Conservation (phyloP, 345 rosid genomes). For the Schrenkiella parvula region DNA sequence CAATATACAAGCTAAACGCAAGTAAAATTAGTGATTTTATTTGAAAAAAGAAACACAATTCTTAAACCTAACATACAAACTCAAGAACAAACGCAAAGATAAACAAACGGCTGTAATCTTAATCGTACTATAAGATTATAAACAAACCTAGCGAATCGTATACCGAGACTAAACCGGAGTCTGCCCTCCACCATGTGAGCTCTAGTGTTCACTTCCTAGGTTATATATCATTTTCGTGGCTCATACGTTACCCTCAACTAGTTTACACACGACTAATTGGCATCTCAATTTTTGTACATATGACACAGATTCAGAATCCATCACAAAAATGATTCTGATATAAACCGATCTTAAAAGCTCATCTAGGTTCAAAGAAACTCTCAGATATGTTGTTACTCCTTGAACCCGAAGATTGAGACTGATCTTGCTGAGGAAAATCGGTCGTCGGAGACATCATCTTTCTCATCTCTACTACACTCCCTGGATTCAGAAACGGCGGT, state of each 20-base stretch:
- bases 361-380: constrained; percentile 55
- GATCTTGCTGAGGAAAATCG: constrained; percentile 26
- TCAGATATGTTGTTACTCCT: constrained; percentile 39
- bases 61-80: background rate
- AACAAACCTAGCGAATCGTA: background rate
- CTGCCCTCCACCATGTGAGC: background rate
- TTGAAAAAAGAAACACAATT: background rate
- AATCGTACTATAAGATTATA: background rate
- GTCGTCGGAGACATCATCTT: background rate
- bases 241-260: constrained; percentile 1
- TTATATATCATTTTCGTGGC: background rate
- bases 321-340: background rate
- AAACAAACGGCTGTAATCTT: background rate
- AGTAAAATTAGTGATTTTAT: background rate
- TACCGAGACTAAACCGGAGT: constrained; percentile 8
- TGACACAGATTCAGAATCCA: background rate
- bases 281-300: constrained; percentile 7
- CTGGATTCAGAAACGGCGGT: constrained; percentile 66
- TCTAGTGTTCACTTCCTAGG: constrained; percentile 2
- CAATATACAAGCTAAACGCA: too few species aligned
- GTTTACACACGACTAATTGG: background rate
- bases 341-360: constrained; percentile 15
- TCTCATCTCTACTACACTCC: constrained; percentile 31
- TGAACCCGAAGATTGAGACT: constrained; percentile 46
- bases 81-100: background rate